Evolutionary conservation across 257 asterid genomes (phyloP).

Genomic region (Agastache rugosa): DNA sequence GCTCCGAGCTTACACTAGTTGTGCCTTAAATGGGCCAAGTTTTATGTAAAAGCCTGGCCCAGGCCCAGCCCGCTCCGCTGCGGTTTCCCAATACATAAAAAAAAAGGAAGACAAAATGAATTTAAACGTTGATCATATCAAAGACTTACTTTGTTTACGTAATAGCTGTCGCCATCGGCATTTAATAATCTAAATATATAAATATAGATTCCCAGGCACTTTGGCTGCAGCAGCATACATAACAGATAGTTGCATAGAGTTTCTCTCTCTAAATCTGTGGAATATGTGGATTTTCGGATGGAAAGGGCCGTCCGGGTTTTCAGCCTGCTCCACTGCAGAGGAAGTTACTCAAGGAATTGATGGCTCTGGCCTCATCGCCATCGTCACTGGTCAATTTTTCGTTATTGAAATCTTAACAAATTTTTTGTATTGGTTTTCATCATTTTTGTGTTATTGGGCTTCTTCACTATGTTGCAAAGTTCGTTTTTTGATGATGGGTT

Average conservation of each 20-base stretch:
- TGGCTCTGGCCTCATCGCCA: conserved; percentile 66
- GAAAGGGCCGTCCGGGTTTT: conserved; percentile 64
- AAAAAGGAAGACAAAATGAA: too few species aligned
- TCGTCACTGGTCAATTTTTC: conserved; percentile 56
- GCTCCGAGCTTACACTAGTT: too few species aligned
- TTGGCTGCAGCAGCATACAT: too few species aligned
- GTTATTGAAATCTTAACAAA: background rate
- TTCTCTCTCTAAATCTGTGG: background rate
- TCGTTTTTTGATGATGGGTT: conserved; percentile 23
- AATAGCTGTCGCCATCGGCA: too few species aligned
- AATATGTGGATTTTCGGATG: conserved; percentile 64
- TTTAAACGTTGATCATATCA: too few species aligned
- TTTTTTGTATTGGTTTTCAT: background rate
- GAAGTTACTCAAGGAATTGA: conserved; percentile 64
- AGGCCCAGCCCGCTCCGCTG: too few species aligned
- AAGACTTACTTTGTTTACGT: too few species aligned
- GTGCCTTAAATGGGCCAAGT: too few species aligned
- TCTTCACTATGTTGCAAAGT: conserved; percentile 13
- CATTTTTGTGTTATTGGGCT: background rate
- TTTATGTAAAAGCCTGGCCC: too few species aligned
- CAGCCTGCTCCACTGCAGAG: conserved; percentile 63
- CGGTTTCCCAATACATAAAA: too few species aligned
- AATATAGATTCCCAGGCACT: background rate
- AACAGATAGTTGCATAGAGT: background rate
- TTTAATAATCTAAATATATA: too few species aligned